A percentile compares a stretch with the other conserved stretches of the same genome.
These are phyloP conservation scores for Cyberlindnera euphorbiae DNA, from an alignment of 805 yeast genomes.

Conservation along the genomic window DNA sequence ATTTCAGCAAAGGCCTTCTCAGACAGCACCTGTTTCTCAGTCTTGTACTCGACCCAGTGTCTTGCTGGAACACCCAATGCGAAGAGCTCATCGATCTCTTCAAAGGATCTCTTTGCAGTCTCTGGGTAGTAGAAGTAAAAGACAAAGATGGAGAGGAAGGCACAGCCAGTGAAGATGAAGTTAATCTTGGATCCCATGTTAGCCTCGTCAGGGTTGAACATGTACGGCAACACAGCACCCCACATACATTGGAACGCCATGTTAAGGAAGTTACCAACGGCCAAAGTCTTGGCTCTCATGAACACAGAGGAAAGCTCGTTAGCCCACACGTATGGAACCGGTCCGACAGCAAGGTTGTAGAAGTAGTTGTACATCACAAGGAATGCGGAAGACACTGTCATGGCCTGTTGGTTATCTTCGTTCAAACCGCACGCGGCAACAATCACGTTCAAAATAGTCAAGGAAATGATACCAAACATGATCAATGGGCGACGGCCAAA, in stretches of 20 bases:
- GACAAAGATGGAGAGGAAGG: slow-evolving; percentile 31
- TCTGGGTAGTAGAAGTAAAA: slow-evolving; percentile 49
- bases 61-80: slow-evolving; percentile 28
- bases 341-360: slow-evolving; percentile 35
- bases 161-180: slow-evolving; percentile 37
- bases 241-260: slow-evolving; percentile 30
- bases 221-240: slow-evolving; percentile 38
- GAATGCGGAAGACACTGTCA: slow-evolving; percentile 25
- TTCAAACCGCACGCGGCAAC: slow-evolving; percentile 24
- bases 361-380: slow-evolving; percentile 26
- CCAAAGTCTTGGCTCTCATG: slow-evolving; percentile 37
- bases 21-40: slow-evolving; percentile 7
- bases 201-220: slow-evolving; percentile 39
- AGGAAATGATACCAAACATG: slow-evolving; percentile 26
- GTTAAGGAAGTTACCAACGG: slow-evolving; percentile 28
- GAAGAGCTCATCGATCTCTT: slow-evolving; percentile 52
- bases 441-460: slow-evolving; percentile 23
- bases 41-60: slow-evolving; percentile 19
- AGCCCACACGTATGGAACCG: slow-evolving; percentile 33
- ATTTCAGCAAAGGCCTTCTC: slow-evolving; percentile 6
- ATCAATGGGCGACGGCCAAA: slow-evolving; percentile 29
- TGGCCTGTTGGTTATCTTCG: slow-evolving; percentile 11
- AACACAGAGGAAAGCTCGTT: slow-evolving; percentile 35
- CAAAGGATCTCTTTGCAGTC: slow-evolving; percentile 47
- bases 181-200: slow-evolving; percentile 40